Percentiles rank a stretch among this genome's conserved stretches.
Evolutionary conservation across 345 rosid species (phyloP).

Genomic region (Draba incana): DNA sequence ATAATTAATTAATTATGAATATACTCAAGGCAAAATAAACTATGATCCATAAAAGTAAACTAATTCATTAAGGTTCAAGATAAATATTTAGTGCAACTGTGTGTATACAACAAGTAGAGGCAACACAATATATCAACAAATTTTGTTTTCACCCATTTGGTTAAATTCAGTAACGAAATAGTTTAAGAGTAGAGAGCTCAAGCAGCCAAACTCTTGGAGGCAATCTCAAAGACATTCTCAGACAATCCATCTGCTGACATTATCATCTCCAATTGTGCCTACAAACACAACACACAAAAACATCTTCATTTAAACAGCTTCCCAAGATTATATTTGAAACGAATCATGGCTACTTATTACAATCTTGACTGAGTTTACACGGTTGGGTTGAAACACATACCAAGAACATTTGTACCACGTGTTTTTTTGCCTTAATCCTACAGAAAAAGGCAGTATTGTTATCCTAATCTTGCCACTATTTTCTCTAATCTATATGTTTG

Average conservation of each 20-base stretch:
- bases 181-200: constrained; percentile 20
- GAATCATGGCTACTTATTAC: background rate
- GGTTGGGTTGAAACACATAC: background rate
- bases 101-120: constrained; percentile 1
- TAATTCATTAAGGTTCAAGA: too few species aligned
- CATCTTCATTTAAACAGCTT: background rate
- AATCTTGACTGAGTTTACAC: too few species aligned
- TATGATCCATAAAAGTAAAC: too few species aligned
- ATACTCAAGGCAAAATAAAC: too few species aligned
- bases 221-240: constrained; percentile 92
- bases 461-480: too few species aligned
- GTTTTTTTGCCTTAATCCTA: too few species aligned
- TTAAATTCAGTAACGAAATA: constrained; percentile 9
- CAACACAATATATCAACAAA: background rate
- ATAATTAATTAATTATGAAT: too few species aligned
- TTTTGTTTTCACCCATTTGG: too few species aligned
- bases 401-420: too few species aligned
- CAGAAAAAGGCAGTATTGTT: too few species aligned
- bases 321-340: background rate
- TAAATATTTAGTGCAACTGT: background rate
- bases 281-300: constrained; percentile 26
- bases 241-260: constrained; percentile 87
- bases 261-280: constrained; percentile 97
- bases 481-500: too few species aligned
- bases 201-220: constrained; percentile 88